Conservation (phyloP, 768 basidiomycete genomes). For the Suillus fuscotomentosus region DNA sequence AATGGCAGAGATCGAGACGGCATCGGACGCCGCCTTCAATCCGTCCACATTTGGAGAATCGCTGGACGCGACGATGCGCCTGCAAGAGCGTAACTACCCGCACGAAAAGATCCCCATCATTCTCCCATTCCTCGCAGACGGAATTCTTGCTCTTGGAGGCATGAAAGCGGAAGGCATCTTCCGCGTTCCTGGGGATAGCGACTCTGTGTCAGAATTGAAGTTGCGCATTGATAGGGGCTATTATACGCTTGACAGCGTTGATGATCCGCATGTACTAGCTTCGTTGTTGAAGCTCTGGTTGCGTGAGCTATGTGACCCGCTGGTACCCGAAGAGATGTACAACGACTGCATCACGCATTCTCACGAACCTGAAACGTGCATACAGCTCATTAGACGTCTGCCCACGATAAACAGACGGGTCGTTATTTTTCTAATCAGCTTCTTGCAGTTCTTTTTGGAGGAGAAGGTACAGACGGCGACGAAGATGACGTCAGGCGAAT, state of each 20-base stretch:
- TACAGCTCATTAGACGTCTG: slow-evolving; percentile 71
- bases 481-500: slow-evolving; percentile 90
- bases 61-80: slow-evolving; percentile 75
- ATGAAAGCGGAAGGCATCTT: slow-evolving; percentile 88
- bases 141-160: slow-evolving; percentile 87
- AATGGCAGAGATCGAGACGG: slow-evolving; percentile 86
- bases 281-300: slow-evolving; percentile 93
- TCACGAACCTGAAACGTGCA: slow-evolving; percentile 63
- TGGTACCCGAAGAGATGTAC: slow-evolving; percentile 89
- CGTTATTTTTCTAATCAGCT: slow-evolving; percentile 85
- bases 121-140: slow-evolving; percentile 90
- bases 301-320: slow-evolving; percentile 87
- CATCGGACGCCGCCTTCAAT: slow-evolving; percentile 93
- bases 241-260: slow-evolving; percentile 85
- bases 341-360: slow-evolving; percentile 81
- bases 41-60: slow-evolving; percentile 94
- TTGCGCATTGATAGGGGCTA: slow-evolving; percentile 88
- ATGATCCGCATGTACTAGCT: slow-evolving; percentile 88
- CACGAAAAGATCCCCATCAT: slow-evolving; percentile 86
- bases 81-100: slow-evolving; percentile 87
- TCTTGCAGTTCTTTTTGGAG: slow-evolving; percentile 85
- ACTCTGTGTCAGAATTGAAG: slow-evolving; percentile 85
- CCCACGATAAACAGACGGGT: slow-evolving; percentile 88
- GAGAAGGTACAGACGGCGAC: slow-evolving; percentile 69
- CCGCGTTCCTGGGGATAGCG: slow-evolving; percentile 87